Percentiles rank a stretch among this genome's conserved stretches.
These are phyloP conservation scores for Leccinum discolor DNA, from an alignment of 1,284 basidiomycete genomes.

Conservation along the genomic window DNA sequence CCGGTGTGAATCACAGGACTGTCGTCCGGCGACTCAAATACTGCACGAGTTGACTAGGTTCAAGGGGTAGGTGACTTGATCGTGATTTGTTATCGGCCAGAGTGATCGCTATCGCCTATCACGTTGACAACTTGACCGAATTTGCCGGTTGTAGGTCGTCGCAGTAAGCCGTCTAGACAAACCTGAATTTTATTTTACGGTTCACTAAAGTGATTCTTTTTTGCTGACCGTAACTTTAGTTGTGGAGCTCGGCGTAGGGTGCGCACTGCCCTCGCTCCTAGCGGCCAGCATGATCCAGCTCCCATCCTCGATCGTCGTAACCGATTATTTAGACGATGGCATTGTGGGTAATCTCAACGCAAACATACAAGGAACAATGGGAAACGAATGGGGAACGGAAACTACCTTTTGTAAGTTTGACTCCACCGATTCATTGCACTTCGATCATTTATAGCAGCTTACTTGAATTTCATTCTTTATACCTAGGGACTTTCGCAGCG, in stretches of 20 bases:
- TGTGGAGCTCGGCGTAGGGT: slow-evolving; percentile 68
- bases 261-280: slow-evolving; percentile 65
- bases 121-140: neutral
- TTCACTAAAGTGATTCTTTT: neutral
- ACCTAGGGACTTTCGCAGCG: slow-evolving; percentile 16
- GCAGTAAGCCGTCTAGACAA: slow-evolving; percentile 15
- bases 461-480: neutral
- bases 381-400: slow-evolving; percentile 68
- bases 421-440: slow-evolving; percentile 5
- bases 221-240: slow-evolving; percentile 37
- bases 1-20: too few species aligned
- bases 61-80: too few species aligned
- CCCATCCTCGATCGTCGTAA: slow-evolving; percentile 56
- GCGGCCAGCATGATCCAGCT: slow-evolving; percentile 41
- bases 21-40: too few species aligned
- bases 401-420: slow-evolving; percentile 48
- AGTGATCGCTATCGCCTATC: neutral
- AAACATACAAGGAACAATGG: slow-evolving; percentile 57
- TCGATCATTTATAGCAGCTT: neutral
- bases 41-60: too few species aligned
- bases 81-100: neutral
- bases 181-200: neutral
- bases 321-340: slow-evolving; percentile 66
- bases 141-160: slow-evolving; percentile 11
- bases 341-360: slow-evolving; percentile 56